A percentile compares a stretch with the other conserved stretches of the same genome.
Evolutionary conservation across 148 eudicot genomes (phyloP).

Genomic region (Pouteria glomerata): DNA sequence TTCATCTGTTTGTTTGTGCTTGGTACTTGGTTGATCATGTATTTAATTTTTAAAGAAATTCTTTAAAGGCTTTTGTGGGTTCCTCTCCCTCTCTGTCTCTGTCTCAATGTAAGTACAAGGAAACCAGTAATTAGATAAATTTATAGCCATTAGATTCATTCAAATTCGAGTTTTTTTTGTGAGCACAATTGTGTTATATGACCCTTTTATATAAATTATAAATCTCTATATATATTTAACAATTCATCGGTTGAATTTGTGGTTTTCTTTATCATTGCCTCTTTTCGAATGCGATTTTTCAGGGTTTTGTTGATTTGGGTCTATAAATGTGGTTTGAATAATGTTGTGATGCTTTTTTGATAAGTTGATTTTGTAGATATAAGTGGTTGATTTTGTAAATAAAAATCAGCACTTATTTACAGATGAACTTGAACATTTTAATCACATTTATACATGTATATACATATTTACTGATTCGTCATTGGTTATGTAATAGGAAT

Average conservation of each 20-base stretch:
- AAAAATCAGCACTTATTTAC: no score
- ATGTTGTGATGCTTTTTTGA: no score
- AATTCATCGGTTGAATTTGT: neutral
- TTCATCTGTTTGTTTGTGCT: neutral
- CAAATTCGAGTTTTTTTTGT: neutral
- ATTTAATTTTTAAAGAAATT: neutral
- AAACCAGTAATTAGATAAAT: neutral
- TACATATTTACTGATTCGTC: no score
- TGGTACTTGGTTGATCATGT: no score
- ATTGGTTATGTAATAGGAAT: no score
- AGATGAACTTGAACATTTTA: no score
- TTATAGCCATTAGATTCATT: constrained; percentile 4
- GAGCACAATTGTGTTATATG: neutral
- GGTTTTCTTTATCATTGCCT: neutral
- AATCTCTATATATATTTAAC: neutral
- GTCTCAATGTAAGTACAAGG: neutral
- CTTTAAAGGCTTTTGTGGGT: neutral
- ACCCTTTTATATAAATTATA: neutral
- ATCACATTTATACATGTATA: no score
- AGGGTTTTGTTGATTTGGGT: no score
- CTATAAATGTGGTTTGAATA: no score
- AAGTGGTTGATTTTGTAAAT: no score
- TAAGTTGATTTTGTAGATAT: no score
- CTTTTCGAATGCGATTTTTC: no score
- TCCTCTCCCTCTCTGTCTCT: neutral